Base-by-base conservation (phyloP, 2,329 filamentous ascomycete genomes). In the Aspergillus sp. region DNA sequence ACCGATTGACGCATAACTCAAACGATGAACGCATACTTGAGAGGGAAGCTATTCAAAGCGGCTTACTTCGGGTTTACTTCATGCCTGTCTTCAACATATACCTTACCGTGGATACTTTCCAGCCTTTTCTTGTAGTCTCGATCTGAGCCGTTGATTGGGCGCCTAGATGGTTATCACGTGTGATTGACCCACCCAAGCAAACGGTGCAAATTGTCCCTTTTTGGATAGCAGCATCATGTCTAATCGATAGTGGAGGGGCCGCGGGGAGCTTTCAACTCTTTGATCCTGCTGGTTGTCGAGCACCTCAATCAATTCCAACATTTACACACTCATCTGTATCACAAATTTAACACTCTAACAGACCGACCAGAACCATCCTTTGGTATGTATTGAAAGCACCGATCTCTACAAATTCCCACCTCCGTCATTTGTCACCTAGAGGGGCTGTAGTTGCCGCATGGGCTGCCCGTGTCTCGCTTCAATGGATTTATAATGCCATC, bases 121-220 rank as follows among this genome's bases (percentile, higher is more conserved):
- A n/a, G n/a, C n/a, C n/a, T n/a, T n/a, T n/a, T n/a, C n/a, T n/a
- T n/a, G n/a, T 42, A 42, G 32, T 36, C 36, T 14, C n/a, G 14
- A 7, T 2, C 6, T 14, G 2, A 6, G 2, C 14, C 36, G 36
- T 16, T 42, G 36, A 42, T 42, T 42, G 36, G 36, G 5, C 14
- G 7, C 1, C 6, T 42, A 3, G 4, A 14, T 5, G 16, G 6
- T 0, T 6, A 24, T 58, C 59, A 65, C 59, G 59, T 60, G 59
- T 11, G 22, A 3, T 11, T 4, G 36, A 47, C 61, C 58, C 54
- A 39, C 29, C 2, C 6, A 50, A 60, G 49, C 66, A 69, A 69
- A 69, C 67, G 66, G 10, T 65, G 66, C 67, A 69, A 69, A 69
- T 53, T 20, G 24, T 5, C 39, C 55, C 46, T 31, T 53, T 61